Percentiles rank a stretch among this genome's conserved stretches.
phyloP scores from a whole-genome alignment of 2,329 filamentous ascomycete species.

The Sclerotinia minor region DNA sequence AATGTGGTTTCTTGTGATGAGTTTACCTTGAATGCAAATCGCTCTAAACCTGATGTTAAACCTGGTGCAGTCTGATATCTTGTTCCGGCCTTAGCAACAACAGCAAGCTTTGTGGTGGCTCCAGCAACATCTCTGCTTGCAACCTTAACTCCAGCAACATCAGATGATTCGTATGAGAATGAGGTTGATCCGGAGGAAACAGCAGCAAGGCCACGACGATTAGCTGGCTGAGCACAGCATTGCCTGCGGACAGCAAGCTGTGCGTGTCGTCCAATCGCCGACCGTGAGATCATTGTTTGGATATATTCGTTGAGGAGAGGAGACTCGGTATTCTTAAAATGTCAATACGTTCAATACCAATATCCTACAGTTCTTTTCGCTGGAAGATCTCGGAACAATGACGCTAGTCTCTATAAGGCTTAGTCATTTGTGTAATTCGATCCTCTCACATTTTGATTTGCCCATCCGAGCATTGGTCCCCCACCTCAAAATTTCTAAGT shows the following conservation, averaged over 20 bases:
- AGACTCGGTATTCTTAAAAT: slow-evolving; percentile 29
- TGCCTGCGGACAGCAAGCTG: slow-evolving; percentile 61
- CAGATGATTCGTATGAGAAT: slow-evolving; percentile 84
- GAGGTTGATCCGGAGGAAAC: slow-evolving; percentile 66
- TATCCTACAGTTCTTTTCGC: slow-evolving; percentile 31
- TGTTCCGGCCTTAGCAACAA: slow-evolving; percentile 93
- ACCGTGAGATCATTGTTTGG: slow-evolving; percentile 66
- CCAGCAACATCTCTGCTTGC: slow-evolving; percentile 87
- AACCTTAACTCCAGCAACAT: slow-evolving; percentile 83
- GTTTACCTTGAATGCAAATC: slow-evolving; percentile 89
- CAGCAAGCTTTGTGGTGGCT: slow-evolving; percentile 83
- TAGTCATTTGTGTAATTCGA: slow-evolving; percentile 8
- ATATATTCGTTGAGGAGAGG: slow-evolving; percentile 44
- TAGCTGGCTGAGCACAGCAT: slow-evolving; percentile 56
- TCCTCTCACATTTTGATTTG: slow-evolving; percentile 21
- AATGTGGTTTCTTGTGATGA: slow-evolving; percentile 25
- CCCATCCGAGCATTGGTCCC: slow-evolving; percentile 16
- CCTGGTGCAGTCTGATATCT: slow-evolving; percentile 89
- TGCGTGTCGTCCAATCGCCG: slow-evolving; percentile 62
- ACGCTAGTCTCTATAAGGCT: slow-evolving; percentile 12
- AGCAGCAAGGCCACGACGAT: slow-evolving; percentile 63
- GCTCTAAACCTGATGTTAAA: slow-evolving; percentile 84
- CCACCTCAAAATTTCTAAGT: slow-evolving; percentile 25
- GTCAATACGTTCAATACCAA: slow-evolving; percentile 18
- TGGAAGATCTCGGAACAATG: slow-evolving; percentile 27